These are phyloP conservation scores for Paecilomyces formosus DNA, from an alignment of 2,329 filamentous ascomycete species.

Conservation along the genomic window DNA sequence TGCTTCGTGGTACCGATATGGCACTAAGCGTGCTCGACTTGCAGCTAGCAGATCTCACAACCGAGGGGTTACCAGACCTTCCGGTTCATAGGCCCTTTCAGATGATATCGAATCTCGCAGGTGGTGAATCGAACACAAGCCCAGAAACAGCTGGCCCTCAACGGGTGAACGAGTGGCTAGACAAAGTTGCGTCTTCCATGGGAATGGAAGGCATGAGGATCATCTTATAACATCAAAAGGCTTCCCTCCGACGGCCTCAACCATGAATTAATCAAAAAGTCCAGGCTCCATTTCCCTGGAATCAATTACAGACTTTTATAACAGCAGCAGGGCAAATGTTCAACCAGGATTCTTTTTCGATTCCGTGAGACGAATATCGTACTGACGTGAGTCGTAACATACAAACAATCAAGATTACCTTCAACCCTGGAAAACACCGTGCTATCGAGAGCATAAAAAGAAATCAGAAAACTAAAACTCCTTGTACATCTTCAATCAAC, in stretches of 20 bases:
- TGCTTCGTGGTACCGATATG: slow-evolving; percentile 12
- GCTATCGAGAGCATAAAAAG: slow-evolving; percentile 1
- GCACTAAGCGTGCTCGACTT: slow-evolving; percentile 11
- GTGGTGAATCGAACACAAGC: not conserved
- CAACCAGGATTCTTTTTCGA: not conserved
- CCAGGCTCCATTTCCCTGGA: not conserved
- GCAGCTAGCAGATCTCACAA: slow-evolving; percentile 8
- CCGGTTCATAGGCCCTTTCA: not conserved
- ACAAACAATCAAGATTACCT: slow-evolving; percentile 8
- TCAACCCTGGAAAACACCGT: slow-evolving; percentile 4
- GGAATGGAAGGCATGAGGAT: slow-evolving; percentile 14
- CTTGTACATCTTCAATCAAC: slow-evolving; percentile 3
- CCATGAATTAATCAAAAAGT: not conserved
- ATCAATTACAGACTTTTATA: not conserved
- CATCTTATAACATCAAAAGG: not conserved
- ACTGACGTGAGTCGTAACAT: slow-evolving; percentile 16
- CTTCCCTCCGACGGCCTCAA: not conserved
- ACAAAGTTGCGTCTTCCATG: slow-evolving; percentile 16
- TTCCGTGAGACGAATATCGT: slow-evolving; percentile 10
- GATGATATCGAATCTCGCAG: not conserved
- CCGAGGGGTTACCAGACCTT: not conserved
- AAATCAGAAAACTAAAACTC: not conserved
- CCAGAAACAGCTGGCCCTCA: not conserved
- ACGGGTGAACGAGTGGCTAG: slow-evolving; percentile 12
- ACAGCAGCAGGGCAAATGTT: not conserved